Evolutionary conservation across 2,329 filamentous ascomycete species (phyloP).

Genomic region (Penicillium sp.): DNA sequence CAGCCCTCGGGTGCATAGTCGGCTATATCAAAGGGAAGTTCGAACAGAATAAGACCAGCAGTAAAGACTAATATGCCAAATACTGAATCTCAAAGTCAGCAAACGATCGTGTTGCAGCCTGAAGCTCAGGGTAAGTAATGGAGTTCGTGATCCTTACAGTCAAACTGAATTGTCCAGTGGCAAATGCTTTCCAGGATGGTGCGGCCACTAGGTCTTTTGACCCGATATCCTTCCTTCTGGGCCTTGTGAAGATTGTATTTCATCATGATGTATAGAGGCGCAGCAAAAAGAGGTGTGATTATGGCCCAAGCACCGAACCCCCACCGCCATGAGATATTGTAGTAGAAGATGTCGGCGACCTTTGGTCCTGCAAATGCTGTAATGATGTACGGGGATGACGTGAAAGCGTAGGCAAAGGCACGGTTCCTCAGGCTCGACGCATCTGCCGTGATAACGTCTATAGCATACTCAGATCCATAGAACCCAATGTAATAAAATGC

Average conservation of each 20-base stretch:
- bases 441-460: slow-evolving; percentile 66
- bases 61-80: slow-evolving; percentile 65
- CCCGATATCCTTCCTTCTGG: slow-evolving; percentile 55
- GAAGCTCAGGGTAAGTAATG: neutral
- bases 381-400: slow-evolving; percentile 65
- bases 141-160: slow-evolving; percentile 45
- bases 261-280: slow-evolving; percentile 62
- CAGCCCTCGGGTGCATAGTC: slow-evolving; percentile 43
- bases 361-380: slow-evolving; percentile 63
- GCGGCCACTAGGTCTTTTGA: slow-evolving; percentile 48
- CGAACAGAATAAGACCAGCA: slow-evolving; percentile 63
- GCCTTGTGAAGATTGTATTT: slow-evolving; percentile 62
- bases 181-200: slow-evolving; percentile 51
- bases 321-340: slow-evolving; percentile 63
- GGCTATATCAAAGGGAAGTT: slow-evolving; percentile 51
- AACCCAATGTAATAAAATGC: slow-evolving; percentile 55
- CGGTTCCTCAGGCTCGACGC: slow-evolving; percentile 64
- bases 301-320: slow-evolving; percentile 66
- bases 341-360: slow-evolving; percentile 57
- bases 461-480: slow-evolving; percentile 59
- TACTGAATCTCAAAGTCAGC: slow-evolving; percentile 34
- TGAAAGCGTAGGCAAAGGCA: slow-evolving; percentile 64
- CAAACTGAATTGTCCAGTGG: slow-evolving; percentile 64
- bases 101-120: neutral
- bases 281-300: slow-evolving; percentile 60